phyloP scores from a whole-genome alignment of 2,329 filamentous ascomycete species.

The Dactylellina cionopaga region DNA sequence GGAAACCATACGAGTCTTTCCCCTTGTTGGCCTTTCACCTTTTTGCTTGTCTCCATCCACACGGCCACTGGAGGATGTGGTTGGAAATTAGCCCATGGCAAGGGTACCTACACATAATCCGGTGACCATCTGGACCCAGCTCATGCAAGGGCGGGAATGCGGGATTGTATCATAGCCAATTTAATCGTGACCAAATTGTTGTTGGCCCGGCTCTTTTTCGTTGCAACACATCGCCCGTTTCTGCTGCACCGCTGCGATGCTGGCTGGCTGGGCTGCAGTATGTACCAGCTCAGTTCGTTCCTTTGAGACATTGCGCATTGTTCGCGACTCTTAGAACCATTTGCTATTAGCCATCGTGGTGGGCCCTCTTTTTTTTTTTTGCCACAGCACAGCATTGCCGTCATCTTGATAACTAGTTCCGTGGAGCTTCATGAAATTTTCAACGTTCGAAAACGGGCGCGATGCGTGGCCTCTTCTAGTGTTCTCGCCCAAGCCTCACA shows the following conservation, averaged over 20 bases:
- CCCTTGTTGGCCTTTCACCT: slow-evolving; percentile 30
- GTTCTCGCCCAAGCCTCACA: slow-evolving; percentile 3
- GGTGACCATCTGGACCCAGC: slow-evolving; percentile 52
- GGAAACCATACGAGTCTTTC: slow-evolving; percentile 27
- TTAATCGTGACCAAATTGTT: slow-evolving; percentile 33
- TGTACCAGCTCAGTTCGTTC: too few relatives aligned
- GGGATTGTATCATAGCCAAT: slow-evolving; percentile 52
- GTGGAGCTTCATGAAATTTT: background rate
- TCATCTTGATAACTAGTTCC: background rate
- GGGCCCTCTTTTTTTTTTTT: background rate
- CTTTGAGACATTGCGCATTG: slow-evolving; percentile 43
- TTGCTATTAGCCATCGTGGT: slow-evolving; percentile 10
- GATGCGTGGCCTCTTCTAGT: slow-evolving; percentile 20
- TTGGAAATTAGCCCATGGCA: slow-evolving; percentile 42
- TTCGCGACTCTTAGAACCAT: slow-evolving; percentile 6
- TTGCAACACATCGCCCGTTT: slow-evolving; percentile 34
- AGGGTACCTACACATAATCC: slow-evolving; percentile 49
- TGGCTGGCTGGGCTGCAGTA: too few relatives aligned
- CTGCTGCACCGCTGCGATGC: background rate
- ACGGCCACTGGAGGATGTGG: slow-evolving; percentile 15
- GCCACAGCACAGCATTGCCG: background rate
- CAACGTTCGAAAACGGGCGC: slow-evolving; percentile 1
- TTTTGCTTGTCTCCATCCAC: slow-evolving; percentile 22
- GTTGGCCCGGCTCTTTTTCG: background rate
- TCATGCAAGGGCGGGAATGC: slow-evolving; percentile 54